phyloP scores from a whole-genome alignment of 1,284 basidiomycete genomes.

The Apiotrichum laibachii region DNA sequence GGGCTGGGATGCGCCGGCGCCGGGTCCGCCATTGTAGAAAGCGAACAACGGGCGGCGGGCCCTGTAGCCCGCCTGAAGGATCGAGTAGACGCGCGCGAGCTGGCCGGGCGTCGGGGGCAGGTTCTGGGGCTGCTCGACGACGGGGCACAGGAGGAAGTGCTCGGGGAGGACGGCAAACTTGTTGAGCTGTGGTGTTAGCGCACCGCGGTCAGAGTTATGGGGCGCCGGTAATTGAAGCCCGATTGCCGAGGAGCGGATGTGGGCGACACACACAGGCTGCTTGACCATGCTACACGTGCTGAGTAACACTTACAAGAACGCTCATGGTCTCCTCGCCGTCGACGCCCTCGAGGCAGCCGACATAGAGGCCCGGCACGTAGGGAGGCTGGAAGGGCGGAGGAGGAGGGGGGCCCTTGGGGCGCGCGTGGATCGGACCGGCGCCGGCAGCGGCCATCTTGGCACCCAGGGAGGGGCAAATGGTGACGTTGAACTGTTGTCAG shows the following conservation, averaged over 20 bases:
- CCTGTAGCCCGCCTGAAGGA: constrained; percentile 64
- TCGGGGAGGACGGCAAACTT: constrained; percentile 70
- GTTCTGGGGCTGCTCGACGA: constrained; percentile 58
- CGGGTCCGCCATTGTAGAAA: constrained; percentile 81
- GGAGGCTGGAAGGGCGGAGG: constrained; percentile 72
- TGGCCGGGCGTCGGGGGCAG: constrained; percentile 74
- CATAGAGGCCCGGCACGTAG: constrained; percentile 67
- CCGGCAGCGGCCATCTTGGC: constrained; percentile 14
- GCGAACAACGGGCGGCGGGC: constrained; percentile 62
- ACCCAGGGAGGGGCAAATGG: constrained; percentile 74
- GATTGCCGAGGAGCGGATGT: constrained; percentile 2
- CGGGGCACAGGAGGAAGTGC: constrained; percentile 66
- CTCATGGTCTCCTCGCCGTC: constrained; percentile 65
- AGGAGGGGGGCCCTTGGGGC: constrained; percentile 37
- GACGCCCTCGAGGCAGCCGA: constrained; percentile 68
- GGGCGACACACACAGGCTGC: neutral
- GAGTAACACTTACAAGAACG: constrained; percentile 61
- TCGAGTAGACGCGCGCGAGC: constrained; percentile 66
- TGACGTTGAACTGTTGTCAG: constrained; percentile 68
- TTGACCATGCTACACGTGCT: neutral
- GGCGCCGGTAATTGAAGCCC: neutral
- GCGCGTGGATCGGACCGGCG: constrained; percentile 62
- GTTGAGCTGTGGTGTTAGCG: constrained; percentile 29
- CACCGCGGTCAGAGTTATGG: neutral
- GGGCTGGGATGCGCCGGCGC: constrained; percentile 79